Evolutionary conservation across 106 monocot species (phyloP).

Genomic region (Dendrobium nobile): DNA sequence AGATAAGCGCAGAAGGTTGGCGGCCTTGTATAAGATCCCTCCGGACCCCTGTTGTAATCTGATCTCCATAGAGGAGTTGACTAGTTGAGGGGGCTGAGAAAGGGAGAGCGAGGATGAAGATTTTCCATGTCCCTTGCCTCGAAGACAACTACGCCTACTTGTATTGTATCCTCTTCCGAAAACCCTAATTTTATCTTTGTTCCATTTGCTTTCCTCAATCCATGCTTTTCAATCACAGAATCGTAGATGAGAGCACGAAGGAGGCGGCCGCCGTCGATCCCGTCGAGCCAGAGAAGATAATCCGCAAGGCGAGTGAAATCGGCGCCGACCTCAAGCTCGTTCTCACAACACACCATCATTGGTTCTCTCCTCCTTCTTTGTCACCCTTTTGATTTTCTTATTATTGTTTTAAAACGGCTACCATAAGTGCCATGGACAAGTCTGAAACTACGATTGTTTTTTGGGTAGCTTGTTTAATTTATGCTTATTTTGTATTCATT

Average conservation of each 20-base stretch:
- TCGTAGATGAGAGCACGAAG: conserved; percentile 60
- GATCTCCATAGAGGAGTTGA: no score
- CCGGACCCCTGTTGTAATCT: no score
- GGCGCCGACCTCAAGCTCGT: conserved; percentile 77
- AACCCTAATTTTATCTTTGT: conserved; percentile 3
- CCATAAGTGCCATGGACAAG: not conserved
- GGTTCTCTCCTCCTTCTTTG: conserved; percentile 25
- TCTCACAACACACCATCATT: conserved; percentile 95
- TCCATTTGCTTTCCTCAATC: not conserved
- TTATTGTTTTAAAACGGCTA: not conserved
- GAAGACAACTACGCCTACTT: conserved; percentile 93
- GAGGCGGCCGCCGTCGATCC: conserved; percentile 91
- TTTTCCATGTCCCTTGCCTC: conserved; percentile 68
- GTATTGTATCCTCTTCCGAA: conserved; percentile 42
- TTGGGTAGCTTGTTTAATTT: not conserved
- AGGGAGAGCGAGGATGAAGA: conserved; percentile 44
- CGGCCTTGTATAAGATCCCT: no score
- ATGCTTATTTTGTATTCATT: not conserved
- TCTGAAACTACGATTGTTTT: not conserved
- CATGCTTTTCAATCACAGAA: conserved; percentile 24
- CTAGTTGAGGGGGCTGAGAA: not conserved
- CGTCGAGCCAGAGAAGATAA: conserved; percentile 88
- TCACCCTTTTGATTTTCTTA: not conserved
- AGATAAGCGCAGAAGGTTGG: no score
- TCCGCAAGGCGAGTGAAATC: conserved; percentile 36